A percentile compares a stretch with the other conserved stretches of the same genome.
These are phyloP conservation scores for Leccinum arenicola DNA, from an alignment of 768 basidiomycete species.

Conservation along the genomic window DNA sequence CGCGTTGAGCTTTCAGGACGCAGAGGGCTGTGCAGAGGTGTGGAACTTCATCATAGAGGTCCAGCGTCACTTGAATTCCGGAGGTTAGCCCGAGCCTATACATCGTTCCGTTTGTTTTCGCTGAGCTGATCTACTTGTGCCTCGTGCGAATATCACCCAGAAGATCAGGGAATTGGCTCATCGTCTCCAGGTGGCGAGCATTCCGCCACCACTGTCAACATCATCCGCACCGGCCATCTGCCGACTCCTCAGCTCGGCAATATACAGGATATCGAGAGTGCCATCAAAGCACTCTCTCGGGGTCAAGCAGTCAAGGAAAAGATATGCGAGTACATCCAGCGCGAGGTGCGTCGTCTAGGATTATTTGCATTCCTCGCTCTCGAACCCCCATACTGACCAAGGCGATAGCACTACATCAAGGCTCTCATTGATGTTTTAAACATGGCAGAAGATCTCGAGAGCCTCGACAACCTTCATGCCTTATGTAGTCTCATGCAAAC, in stretches of 20 bases:
- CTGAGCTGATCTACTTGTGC: slow-evolving; percentile 17
- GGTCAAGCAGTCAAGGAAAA: slow-evolving; percentile 75
- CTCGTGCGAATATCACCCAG: slow-evolving; percentile 25
- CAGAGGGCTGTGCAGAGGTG: slow-evolving; percentile 92
- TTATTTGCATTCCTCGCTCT: not conserved
- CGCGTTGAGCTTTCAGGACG: slow-evolving; percentile 94
- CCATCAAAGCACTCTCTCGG: slow-evolving; percentile 72
- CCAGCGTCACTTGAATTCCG: slow-evolving; percentile 73
- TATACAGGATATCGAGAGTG: slow-evolving; percentile 74
- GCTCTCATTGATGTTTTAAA: slow-evolving; percentile 79
- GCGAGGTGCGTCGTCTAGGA: slow-evolving; percentile 54
- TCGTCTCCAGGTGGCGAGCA: slow-evolving; percentile 68
- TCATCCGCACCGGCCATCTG: slow-evolving; percentile 70
- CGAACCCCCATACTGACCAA: slow-evolving; percentile 1
- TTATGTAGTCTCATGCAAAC: slow-evolving; percentile 92
- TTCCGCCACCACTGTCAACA: slow-evolving; percentile 56
- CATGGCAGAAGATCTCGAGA: slow-evolving; percentile 92
- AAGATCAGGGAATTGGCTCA: slow-evolving; percentile 47
- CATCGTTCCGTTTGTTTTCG: slow-evolving; percentile 3
- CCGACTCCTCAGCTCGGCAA: slow-evolving; percentile 76
- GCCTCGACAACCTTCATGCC: slow-evolving; percentile 84
- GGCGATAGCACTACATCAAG: slow-evolving; percentile 78
- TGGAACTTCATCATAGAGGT: slow-evolving; percentile 97
- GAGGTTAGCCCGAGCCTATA: slow-evolving; percentile 44
- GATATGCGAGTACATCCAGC: slow-evolving; percentile 86